phyloP scores from a whole-genome alignment of 78 protist species.

The Isochrysis galbana region DNA sequence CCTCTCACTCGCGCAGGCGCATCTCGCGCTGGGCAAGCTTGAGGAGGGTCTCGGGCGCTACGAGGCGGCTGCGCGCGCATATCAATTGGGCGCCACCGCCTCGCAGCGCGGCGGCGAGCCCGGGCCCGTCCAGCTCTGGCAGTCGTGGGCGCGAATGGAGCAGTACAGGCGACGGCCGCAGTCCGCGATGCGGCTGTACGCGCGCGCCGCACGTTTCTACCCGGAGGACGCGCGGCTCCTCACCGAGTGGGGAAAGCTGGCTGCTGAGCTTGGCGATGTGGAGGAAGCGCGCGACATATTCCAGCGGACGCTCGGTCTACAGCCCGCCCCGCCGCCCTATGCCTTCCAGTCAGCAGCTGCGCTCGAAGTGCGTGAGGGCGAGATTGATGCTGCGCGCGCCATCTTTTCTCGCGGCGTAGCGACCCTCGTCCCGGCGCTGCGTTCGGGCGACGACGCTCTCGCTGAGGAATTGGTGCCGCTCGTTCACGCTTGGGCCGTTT shows the following conservation, averaged over 20 bases:
- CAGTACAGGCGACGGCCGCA: no score
- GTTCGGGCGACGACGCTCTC: background rate
- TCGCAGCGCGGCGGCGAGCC: background rate
- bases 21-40: background rate
- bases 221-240: background rate
- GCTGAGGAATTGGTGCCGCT: background rate
- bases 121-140: constrained; percentile 22
- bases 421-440: background rate
- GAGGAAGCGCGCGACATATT: background rate
- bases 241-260: constrained; percentile 6
- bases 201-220: background rate
- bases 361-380: background rate
- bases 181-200: background rate
- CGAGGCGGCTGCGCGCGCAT: background rate
- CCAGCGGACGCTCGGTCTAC: background rate
- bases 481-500: constrained; percentile 4
- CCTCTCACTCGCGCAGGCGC: no score
- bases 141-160: no score
- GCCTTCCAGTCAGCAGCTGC: background rate
- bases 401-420: background rate
- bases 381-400: background rate
- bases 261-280: background rate
- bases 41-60: background rate
- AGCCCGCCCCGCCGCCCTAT: background rate
- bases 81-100: background rate